phyloP scores from a whole-genome alignment of 257 asterid species.

The Solanum pennellii region DNA sequence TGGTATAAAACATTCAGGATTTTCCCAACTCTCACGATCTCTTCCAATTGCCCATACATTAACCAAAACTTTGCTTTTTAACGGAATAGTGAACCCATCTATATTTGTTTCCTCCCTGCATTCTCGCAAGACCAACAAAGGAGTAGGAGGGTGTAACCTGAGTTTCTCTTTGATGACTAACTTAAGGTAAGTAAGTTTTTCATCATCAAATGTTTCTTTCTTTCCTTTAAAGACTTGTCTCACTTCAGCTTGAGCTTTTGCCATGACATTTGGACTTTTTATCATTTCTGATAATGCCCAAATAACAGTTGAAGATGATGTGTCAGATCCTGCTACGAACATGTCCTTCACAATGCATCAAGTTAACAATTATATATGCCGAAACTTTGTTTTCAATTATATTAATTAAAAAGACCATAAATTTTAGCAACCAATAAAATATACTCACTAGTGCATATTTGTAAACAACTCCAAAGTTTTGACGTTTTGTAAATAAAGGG shows the following conservation, averaged over 20 bases:
- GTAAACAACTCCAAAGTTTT: background rate
- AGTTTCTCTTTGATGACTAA: background rate
- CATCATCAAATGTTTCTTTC: background rate
- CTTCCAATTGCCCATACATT: conserved; percentile 14
- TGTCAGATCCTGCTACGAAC: background rate
- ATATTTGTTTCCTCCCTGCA: conserved; percentile 7
- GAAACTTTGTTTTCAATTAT: background rate
- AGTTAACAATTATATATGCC: background rate
- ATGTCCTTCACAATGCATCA: background rate
- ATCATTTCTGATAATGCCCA: background rate
- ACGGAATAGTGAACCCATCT: background rate
- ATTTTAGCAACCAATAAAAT: background rate
- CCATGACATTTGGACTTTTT: background rate
- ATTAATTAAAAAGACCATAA: background rate
- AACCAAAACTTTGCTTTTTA: background rate
- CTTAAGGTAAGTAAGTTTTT: background rate
- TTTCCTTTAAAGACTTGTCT: background rate
- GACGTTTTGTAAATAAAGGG: background rate
- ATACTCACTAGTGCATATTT: background rate
- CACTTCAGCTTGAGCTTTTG: background rate
- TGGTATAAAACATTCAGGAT: background rate
- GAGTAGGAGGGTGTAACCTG: background rate
- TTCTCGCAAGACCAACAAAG: conserved; percentile 4
- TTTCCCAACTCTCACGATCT: background rate
- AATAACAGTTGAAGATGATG: background rate